A percentile compares a stretch with the other conserved stretches of the same genome.
Evolutionary conservation across 768 basidiomycete genomes (phyloP).

Genomic region (Lactarius deliciosus): DNA sequence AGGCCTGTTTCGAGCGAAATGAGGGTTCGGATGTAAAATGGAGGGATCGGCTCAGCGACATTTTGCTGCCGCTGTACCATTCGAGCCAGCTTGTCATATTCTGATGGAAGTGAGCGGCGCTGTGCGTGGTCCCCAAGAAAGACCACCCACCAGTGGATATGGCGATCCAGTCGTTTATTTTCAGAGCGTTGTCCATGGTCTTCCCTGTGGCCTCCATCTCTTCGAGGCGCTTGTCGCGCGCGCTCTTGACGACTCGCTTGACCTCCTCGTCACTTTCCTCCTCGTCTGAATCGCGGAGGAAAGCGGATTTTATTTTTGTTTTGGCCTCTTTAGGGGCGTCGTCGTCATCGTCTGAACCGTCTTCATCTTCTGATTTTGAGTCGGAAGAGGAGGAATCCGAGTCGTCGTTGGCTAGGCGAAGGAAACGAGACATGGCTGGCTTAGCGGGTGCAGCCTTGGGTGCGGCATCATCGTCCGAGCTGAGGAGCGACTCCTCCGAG

Average conservation of each 20-base stretch:
- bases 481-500: constrained; percentile 64
- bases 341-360: constrained; percentile 47
- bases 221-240: constrained; percentile 86
- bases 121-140: constrained; percentile 2
- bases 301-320: constrained; percentile 44
- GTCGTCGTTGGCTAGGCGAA: constrained; percentile 61
- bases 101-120: constrained; percentile 43
- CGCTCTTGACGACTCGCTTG: constrained; percentile 74
- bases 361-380: constrained; percentile 49
- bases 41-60: constrained; percentile 80
- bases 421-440: constrained; percentile 76
- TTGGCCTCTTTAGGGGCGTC: constrained; percentile 39
- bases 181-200: constrained; percentile 89
- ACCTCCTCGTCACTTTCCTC: constrained; percentile 68
- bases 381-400: constrained; percentile 45
- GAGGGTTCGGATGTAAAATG: constrained; percentile 79
- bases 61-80: constrained; percentile 88
- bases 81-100: constrained; percentile 93
- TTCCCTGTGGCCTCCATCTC: constrained; percentile 95
- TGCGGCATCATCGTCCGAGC: constrained; percentile 66
- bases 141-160: constrained; percentile 74
- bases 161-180: constrained; percentile 95
- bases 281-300: constrained; percentile 48
- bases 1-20: constrained; percentile 73
- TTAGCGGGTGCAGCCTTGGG: constrained; percentile 46